Evolutionary conservation across 2,329 filamentous ascomycete genomes (phyloP).

Genomic region (Fusarium fracticaudum): DNA sequence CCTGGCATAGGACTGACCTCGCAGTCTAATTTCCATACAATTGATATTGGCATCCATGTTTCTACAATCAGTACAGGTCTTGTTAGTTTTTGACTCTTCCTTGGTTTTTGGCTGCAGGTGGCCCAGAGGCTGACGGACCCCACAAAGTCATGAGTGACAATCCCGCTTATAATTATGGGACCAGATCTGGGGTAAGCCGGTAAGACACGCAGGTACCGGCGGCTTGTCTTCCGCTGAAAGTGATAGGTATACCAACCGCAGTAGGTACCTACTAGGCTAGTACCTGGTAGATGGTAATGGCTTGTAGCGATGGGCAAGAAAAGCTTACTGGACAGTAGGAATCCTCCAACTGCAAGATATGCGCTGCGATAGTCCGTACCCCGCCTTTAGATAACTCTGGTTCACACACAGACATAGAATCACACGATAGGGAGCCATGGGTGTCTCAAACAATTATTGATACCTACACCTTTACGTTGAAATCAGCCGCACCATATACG

Average conservation of each 20-base stretch:
- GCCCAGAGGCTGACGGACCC: conserved; percentile 6
- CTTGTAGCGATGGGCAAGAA: background rate
- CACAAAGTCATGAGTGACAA: background rate
- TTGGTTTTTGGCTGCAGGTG: background rate
- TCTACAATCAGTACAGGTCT: conserved; percentile 10
- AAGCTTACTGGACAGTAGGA: background rate
- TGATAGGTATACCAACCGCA: background rate
- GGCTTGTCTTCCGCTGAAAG: conserved; percentile 4
- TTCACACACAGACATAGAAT: background rate
- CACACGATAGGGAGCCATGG: background rate
- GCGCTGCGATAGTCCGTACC: background rate
- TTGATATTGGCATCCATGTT: conserved; percentile 20
- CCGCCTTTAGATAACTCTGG: background rate
- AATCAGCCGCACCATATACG: background rate
- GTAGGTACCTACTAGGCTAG: no score
- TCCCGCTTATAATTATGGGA: conserved; percentile 23
- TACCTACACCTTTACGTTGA: background rate
- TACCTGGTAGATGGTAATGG: background rate
- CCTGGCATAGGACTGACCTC: background rate
- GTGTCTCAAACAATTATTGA: background rate
- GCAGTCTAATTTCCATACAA: conserved; percentile 3
- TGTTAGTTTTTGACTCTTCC: background rate
- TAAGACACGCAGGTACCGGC: conserved; percentile 31
- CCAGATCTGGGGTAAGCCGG: conserved; percentile 33
- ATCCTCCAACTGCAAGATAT: background rate